Evolutionary conservation across 768 basidiomycete genomes (phyloP).

Genomic region (Lactarius hengduanensis): DNA sequence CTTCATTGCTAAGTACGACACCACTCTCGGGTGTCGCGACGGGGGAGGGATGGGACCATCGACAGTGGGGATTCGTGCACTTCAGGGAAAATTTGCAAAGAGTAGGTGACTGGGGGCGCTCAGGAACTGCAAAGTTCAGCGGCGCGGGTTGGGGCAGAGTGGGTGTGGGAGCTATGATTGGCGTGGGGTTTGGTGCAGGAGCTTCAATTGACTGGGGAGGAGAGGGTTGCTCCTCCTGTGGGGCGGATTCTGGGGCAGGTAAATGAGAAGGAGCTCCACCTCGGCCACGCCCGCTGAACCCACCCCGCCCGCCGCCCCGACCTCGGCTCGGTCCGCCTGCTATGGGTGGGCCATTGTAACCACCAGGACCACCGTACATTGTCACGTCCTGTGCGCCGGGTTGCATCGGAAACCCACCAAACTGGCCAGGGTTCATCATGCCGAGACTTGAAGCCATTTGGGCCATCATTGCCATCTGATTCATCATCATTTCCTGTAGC

Average conservation of each 20-base stretch:
- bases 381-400: conserved; percentile 47
- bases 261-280: conserved; percentile 26
- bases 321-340: conserved; percentile 47
- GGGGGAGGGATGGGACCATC: conserved; percentile 95
- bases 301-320: conserved; percentile 36
- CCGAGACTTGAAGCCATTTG: conserved; percentile 87
- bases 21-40: conserved; percentile 94
- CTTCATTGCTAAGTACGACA: conserved; percentile 89
- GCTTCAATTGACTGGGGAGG: conserved; percentile 27
- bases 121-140: conserved; percentile 58
- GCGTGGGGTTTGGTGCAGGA: conserved; percentile 27
- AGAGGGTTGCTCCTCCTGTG: conserved; percentile 25
- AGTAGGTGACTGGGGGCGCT: conserved; percentile 81
- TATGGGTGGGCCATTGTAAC: conserved; percentile 37
- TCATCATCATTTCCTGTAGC: conserved; percentile 90
- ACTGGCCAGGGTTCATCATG: conserved; percentile 66
- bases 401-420: conserved; percentile 62
- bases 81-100: conserved; percentile 93
- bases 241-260: conserved; percentile 22
- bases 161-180: conserved; percentile 30
- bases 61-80: conserved; percentile 86
- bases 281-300: conserved; percentile 25
- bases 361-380: conserved; percentile 40
- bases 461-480: conserved; percentile 90
- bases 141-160: conserved; percentile 36